phyloP scores from a whole-genome alignment of 1,284 basidiomycete species.

The Veloboletus limbatus region DNA sequence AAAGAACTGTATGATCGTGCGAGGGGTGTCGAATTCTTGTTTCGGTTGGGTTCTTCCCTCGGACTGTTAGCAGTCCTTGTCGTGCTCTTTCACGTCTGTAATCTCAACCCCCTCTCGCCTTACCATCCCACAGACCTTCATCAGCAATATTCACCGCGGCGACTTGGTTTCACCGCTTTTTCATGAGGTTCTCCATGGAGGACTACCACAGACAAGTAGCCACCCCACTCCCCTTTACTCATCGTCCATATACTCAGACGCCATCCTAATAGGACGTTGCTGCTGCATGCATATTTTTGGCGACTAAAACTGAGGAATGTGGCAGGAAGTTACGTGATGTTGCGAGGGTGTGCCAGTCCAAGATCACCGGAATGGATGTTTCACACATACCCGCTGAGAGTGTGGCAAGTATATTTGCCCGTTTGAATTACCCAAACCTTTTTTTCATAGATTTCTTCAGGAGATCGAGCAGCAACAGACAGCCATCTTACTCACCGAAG shows the following conservation, averaged over 20 bases:
- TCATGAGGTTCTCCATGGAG: constrained; percentile 87
- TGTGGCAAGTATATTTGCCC: constrained; percentile 43
- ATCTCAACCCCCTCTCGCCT: constrained; percentile 16
- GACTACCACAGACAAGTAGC: constrained; percentile 76
- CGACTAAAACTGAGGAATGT: constrained; percentile 89
- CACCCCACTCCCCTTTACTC: constrained; percentile 6
- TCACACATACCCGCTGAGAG: constrained; percentile 57
- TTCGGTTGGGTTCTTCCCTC: constrained; percentile 71
- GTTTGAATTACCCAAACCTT: constrained; percentile 6
- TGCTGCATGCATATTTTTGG: constrained; percentile 86
- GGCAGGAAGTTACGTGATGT: constrained; percentile 84
- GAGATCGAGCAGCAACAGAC: constrained; percentile 75
- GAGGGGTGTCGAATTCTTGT: constrained; percentile 77
- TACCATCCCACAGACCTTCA: constrained; percentile 51
- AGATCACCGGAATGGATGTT: constrained; percentile 56
- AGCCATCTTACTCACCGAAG: constrained; percentile 77
- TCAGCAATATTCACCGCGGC: constrained; percentile 82
- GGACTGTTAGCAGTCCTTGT: constrained; percentile 53
- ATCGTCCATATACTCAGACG: constrained; percentile 10
- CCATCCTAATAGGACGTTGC: constrained; percentile 67
- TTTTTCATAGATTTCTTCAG: constrained; percentile 34
- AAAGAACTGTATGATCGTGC: constrained; percentile 74
- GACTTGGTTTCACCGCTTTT: constrained; percentile 92
- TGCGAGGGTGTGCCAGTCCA: constrained; percentile 73
- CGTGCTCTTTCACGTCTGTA: constrained; percentile 9